phyloP scores from a whole-genome alignment of 2,329 filamentous ascomycete genomes.

The Thermothelomyces thermophilus region DNA sequence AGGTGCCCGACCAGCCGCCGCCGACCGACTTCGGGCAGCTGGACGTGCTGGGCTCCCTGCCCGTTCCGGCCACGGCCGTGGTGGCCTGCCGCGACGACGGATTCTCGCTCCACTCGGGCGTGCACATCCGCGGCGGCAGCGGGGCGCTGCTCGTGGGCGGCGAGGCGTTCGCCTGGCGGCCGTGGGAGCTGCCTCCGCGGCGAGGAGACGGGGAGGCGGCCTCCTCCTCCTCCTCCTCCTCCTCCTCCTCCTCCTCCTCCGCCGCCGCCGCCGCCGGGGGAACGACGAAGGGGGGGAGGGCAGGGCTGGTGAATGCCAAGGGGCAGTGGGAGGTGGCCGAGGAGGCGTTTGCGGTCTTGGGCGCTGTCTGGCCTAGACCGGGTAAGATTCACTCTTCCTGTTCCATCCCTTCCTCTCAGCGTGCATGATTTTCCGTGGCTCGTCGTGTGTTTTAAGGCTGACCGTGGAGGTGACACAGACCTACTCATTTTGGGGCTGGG shows the following conservation, averaged over 20 bases:
- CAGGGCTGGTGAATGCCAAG: slow-evolving; percentile 64
- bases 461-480: slow-evolving; percentile 45
- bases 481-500: slow-evolving; percentile 86
- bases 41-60: slow-evolving; percentile 70
- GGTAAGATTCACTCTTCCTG: slow-evolving; percentile 56
- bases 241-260: no score
- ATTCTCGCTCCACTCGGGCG: slow-evolving; percentile 78
- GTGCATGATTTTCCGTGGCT: background rate
- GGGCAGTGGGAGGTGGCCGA: slow-evolving; percentile 73
- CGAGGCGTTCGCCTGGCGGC: slow-evolving; percentile 83
- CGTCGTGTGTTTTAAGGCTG: background rate
- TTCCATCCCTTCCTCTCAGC: background rate
- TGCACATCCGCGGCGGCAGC: slow-evolving; percentile 59
- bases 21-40: slow-evolving; percentile 63
- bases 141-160: slow-evolving; percentile 77
- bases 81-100: slow-evolving; percentile 77
- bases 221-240: no score
- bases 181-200: no score
- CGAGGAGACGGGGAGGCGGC: no score
- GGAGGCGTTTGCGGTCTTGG: slow-evolving; percentile 67
- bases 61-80: slow-evolving; percentile 72
- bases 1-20: slow-evolving; percentile 30
- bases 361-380: slow-evolving; percentile 79
- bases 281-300: no score
- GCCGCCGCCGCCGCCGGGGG: no score